Evolutionary conservation across 192 early-diverging fungal species (phyloP).

Genomic region (Backusella sp.): DNA sequence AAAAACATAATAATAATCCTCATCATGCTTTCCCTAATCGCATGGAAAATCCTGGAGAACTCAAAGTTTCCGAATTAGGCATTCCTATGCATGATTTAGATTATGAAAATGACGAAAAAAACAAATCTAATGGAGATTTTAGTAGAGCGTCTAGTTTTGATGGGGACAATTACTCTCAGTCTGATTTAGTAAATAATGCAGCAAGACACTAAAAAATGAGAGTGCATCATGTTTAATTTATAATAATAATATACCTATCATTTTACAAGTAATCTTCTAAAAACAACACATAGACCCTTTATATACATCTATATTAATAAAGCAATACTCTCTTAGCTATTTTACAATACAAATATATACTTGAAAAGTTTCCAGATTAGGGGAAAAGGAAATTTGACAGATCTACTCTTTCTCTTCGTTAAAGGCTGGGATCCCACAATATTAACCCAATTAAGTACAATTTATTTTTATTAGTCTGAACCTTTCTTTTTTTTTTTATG

Average conservation of each 20-base stretch:
- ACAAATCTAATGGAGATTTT: neutral
- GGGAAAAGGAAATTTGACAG: too few relatives aligned
- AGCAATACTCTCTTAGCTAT: neutral
- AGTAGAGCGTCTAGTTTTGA: neutral
- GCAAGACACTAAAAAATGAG: neutral
- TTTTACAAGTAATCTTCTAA: neutral
- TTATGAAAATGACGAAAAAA: neutral
- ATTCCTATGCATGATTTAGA: conserved; percentile 6
- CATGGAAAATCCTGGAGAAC: neutral
- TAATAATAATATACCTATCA: neutral
- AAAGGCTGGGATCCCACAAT: too few relatives aligned
- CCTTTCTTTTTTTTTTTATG: neutral
- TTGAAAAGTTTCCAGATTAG: too few relatives aligned
- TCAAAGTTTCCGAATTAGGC: neutral
- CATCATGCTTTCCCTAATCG: neutral
- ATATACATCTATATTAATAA: neutral
- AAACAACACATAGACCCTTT: neutral
- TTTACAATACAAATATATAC: too few relatives aligned
- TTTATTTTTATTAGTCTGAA: too few relatives aligned
- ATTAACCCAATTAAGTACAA: too few relatives aligned
- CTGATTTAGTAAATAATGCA: neutral
- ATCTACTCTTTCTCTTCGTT: too few relatives aligned
- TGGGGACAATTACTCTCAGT: neutral
- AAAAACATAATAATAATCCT: conserved; percentile 3
- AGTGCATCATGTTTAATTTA: neutral